Base-by-base conservation (phyloP, 2,329 filamentous ascomycete genomes). In the Fusarium continuum region DNA sequence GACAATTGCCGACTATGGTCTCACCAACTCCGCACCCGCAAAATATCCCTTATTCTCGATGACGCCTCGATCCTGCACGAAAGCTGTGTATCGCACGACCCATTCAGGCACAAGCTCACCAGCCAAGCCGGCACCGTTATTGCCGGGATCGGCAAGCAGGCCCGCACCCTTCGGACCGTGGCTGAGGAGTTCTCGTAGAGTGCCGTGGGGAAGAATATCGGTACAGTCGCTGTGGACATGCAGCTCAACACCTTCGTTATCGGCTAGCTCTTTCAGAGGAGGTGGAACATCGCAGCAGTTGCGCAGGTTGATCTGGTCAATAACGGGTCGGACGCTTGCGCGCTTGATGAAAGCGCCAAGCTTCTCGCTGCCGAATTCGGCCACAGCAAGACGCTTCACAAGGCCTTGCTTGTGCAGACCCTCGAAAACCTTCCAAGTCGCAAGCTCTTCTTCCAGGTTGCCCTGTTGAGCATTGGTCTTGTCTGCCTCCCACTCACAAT, bases 31-130 rank as follows among this genome's bases (percentile, higher is more conserved):
- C 4, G 93, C 94, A 17, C 88, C 87, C 2, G 94, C 94, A 80
- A 97, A 97, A 77, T 97, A 98, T 8, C 95, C 95, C 81, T 98
- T 99, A 74, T 95, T 97, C 82, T 99, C 95, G 65, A 99, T 94
- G 8, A 99, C 95, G 13, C 95, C 95, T 49, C 95, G 84, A 74
- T 98, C 91, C 75, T 91, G 91, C 34, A 98, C 92, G 55, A 98
- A 94, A 2, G 95, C 95, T 31, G 94, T 97, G 75, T 99, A 99
- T 75, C 98, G 96, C 67, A 94, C 90, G 23, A 98, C 95, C 94
- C 95, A 99, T 74, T 94, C 88, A 23, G 95, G 93, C 55, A 87
- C 85, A 43, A 98, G 84, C 65, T 97, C 88, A 5, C 92, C 93
- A 67, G 85, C 82, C 54, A 96, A 79, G 1, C 91, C 90, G 9